These are phyloP conservation scores for Talaromyces proteolyticus DNA, from an alignment of 495 filamentous ascomycete genomes.

Conservation along the genomic window DNA sequence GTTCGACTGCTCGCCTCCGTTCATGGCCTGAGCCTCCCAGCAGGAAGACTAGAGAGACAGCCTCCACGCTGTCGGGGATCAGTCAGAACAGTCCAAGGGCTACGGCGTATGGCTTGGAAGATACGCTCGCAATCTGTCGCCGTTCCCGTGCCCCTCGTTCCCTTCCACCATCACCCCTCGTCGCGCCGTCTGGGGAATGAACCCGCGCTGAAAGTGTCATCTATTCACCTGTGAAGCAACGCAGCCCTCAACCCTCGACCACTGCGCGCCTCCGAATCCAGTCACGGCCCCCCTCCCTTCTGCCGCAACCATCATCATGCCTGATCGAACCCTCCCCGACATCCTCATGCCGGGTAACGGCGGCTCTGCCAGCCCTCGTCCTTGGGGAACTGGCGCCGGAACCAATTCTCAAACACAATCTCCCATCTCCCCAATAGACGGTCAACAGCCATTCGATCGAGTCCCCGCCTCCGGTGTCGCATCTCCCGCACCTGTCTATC, in stretches of 20 bases:
- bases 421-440: conserved; percentile 40
- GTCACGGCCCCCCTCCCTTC: too few relatives aligned
- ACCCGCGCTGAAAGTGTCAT: background rate
- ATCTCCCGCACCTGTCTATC: background rate
- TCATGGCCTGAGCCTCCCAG: background rate
- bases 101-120: background rate
- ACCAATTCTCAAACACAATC: conserved; percentile 32
- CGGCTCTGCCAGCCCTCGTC: conserved; percentile 32
- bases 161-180: background rate
- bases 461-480: background rate
- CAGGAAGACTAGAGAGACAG: background rate
- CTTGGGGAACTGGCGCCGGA: conserved; percentile 35
- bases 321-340: conserved; percentile 25
- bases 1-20: background rate
- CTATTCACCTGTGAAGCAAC: background rate
- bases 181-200: background rate
- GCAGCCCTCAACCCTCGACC: background rate
- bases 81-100: too few relatives aligned
- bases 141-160: background rate
- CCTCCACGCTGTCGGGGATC: too few relatives aligned
- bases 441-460: conserved; percentile 32
- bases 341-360: conserved; percentile 45
- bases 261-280: too few relatives aligned
- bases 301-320: background rate
- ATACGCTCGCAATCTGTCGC: background rate